These are phyloP conservation scores for Cucumis sativus DNA, from an alignment of 306 rosid species.

Conservation along the genomic window Cucumber_9930_V3 NC_026660.2:19504001-19504500, in stretches of 20 bases:
- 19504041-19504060: constrained; percentile 53
- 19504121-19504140: constrained; percentile 13
- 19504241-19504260: constrained; percentile 37
- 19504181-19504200: constrained; percentile 56
- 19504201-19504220: constrained; percentile 54
- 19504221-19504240: constrained; percentile 34
- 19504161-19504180: constrained; percentile 42
- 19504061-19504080: constrained; percentile 66
- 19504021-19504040: constrained; percentile 52
- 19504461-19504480: constrained; percentile 55
- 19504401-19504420: constrained; percentile 53
- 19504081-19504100: constrained; percentile 49
- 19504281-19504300: constrained; percentile 64
- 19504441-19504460: constrained; percentile 29
- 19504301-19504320: constrained; percentile 26
- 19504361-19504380: constrained; percentile 12
- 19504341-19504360: constrained; percentile 42
- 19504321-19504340: constrained; percentile 41
- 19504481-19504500: constrained; percentile 44
- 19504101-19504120: constrained; percentile 41
- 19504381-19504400: constrained; percentile 54
- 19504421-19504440: constrained; percentile 44
- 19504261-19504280: constrained; percentile 63
- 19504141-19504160: not conserved
- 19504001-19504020: constrained; percentile 48